These are phyloP conservation scores for Backusella mclennaniae DNA, from an alignment of 192 early-diverging fungal genomes.

Conservation along the genomic window DNA sequence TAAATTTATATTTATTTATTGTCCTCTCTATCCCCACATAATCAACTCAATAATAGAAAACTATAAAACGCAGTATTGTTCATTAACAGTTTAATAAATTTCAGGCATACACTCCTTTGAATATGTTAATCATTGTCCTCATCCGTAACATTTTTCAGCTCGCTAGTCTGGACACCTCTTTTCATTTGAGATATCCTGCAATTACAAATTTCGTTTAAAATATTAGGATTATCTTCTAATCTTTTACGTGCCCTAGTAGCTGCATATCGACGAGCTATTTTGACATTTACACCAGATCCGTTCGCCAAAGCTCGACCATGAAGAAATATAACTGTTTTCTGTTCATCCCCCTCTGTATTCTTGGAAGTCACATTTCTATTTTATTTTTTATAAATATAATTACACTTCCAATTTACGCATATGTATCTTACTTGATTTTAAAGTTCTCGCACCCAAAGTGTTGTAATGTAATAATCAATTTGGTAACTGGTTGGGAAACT, in stretches of 20 bases:
- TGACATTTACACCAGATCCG: constrained; percentile 32
- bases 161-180: background rate
- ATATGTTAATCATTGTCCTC: background rate
- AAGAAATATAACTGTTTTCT: constrained; percentile 41
- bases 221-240: constrained; percentile 28
- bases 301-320: constrained; percentile 33
- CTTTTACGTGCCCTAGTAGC: constrained; percentile 27
- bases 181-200: constrained; percentile 12
- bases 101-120: too few relatives aligned
- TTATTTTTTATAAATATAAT: background rate
- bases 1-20: too few relatives aligned
- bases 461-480: constrained; percentile 35
- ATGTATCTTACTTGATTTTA: constrained; percentile 29
- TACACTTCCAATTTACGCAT: background rate
- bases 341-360: constrained; percentile 8
- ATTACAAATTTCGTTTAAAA: constrained; percentile 29
- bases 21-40: too few relatives aligned
- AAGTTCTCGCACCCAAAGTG: constrained; percentile 38
- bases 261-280: constrained; percentile 34
- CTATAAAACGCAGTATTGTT: too few relatives aligned
- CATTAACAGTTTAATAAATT: too few relatives aligned
- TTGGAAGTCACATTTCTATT: constrained; percentile 33
- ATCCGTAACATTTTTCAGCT: background rate
- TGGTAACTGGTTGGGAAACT: constrained; percentile 41
- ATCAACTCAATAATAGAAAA: too few relatives aligned